Evolutionary conservation across 2,329 filamentous ascomycete genomes (phyloP).

Genomic region (Bimuria novae-zelandiae): DNA sequence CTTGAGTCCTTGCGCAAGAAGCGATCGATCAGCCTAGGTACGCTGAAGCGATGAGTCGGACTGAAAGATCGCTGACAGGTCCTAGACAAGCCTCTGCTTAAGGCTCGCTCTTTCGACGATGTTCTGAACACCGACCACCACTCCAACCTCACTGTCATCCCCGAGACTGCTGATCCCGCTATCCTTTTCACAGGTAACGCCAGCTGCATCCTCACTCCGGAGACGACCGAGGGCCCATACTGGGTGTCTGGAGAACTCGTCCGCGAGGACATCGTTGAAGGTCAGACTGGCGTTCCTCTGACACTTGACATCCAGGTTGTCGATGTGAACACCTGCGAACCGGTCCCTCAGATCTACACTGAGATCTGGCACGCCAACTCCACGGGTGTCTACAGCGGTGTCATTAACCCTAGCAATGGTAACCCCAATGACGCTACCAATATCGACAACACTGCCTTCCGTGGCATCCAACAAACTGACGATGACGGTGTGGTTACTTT

Average conservation of each 20-base stretch:
- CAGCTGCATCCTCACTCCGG: slow-evolving; percentile 42
- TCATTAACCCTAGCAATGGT: slow-evolving; percentile 49
- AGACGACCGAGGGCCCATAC: slow-evolving; percentile 41
- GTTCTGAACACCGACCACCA: slow-evolving; percentile 36
- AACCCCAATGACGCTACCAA: slow-evolving; percentile 41
- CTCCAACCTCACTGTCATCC: slow-evolving; percentile 36
- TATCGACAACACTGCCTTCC: slow-evolving; percentile 48
- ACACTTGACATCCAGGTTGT: slow-evolving; percentile 59
- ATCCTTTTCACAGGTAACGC: slow-evolving; percentile 40
- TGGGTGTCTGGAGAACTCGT: slow-evolving; percentile 58
- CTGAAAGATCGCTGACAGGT: slow-evolving; percentile 11
- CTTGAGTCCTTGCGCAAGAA: slow-evolving; percentile 48
- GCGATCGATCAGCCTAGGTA: slow-evolving; percentile 23
- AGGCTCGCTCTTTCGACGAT: slow-evolving; percentile 32
- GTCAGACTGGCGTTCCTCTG: slow-evolving; percentile 55
- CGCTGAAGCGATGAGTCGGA: background rate
- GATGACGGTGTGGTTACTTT: slow-evolving; percentile 55
- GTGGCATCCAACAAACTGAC: slow-evolving; percentile 55
- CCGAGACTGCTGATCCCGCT: slow-evolving; percentile 30
- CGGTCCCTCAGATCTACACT: slow-evolving; percentile 54
- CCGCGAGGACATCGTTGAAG: slow-evolving; percentile 54
- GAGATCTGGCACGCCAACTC: slow-evolving; percentile 58
- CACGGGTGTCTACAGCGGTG: slow-evolving; percentile 26
- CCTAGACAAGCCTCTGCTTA: slow-evolving; percentile 33
- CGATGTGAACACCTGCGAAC: slow-evolving; percentile 59